A percentile compares a stretch with the other conserved stretches of the same genome.
phyloP scores from a whole-genome alignment of 495 filamentous ascomycete species.

The Penicillium egyptiacum region DNA sequence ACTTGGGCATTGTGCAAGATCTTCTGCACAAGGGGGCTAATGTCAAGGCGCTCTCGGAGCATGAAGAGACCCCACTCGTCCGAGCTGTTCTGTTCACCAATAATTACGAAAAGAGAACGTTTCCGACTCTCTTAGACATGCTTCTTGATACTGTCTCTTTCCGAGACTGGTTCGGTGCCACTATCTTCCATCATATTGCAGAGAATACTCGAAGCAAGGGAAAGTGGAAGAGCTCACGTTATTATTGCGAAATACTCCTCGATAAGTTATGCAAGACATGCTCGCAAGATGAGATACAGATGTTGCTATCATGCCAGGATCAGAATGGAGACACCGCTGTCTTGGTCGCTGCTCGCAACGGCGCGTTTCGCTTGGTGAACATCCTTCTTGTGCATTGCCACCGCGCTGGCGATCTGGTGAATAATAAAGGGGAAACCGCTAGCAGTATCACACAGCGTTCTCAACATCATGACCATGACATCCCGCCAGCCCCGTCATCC shows the following conservation, averaged over 20 bases:
- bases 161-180: slow-evolving; percentile 73
- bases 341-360: slow-evolving; percentile 77
- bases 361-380: slow-evolving; percentile 46
- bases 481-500: slow-evolving; percentile 44
- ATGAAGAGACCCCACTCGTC: slow-evolving; percentile 92
- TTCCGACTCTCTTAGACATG: slow-evolving; percentile 75
- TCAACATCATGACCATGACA: slow-evolving; percentile 34
- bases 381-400: slow-evolving; percentile 54
- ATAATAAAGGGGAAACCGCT: slow-evolving; percentile 74
- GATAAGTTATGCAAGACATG: slow-evolving; percentile 73
- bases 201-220: slow-evolving; percentile 74
- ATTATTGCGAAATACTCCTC: slow-evolving; percentile 89
- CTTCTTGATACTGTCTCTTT: slow-evolving; percentile 72
- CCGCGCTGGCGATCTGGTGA: slow-evolving; percentile 76
- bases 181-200: slow-evolving; percentile 90
- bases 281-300: slow-evolving; percentile 65
- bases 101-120: slow-evolving; percentile 86
- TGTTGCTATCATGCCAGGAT: slow-evolving; percentile 72
- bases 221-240: slow-evolving; percentile 79
- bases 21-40: slow-evolving; percentile 74
- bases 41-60: slow-evolving; percentile 61
- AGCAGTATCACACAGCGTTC: slow-evolving; percentile 62
- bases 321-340: slow-evolving; percentile 83
- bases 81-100: slow-evolving; percentile 95
- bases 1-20: slow-evolving; percentile 84